A percentile compares a stretch with the other conserved stretches of the same genome.
Evolutionary conservation across 106 monocot genomes (phyloP).

Genomic region (Acorus calamus): DNA sequence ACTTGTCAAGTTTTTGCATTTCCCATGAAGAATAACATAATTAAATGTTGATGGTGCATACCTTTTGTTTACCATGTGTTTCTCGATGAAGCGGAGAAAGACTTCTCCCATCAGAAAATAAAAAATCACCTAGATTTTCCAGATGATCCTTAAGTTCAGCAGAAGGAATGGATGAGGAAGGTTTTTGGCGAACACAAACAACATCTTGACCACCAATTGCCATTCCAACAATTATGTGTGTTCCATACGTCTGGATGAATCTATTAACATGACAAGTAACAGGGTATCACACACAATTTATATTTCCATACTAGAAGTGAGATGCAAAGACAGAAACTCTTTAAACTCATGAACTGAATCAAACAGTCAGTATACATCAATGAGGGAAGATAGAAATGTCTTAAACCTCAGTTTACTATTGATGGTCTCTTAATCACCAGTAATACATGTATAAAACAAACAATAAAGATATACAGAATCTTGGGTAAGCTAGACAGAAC

Average conservation of each 20-base stretch:
- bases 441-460: too few relatives aligned
- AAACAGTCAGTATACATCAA: too few relatives aligned
- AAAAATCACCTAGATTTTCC: constrained; percentile 78
- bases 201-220: constrained; percentile 80
- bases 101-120: constrained; percentile 76
- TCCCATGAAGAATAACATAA: too few relatives aligned
- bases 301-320: neutral
- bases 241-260: constrained; percentile 86
- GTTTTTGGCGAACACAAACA: constrained; percentile 59
- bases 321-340: neutral
- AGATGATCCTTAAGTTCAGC: constrained; percentile 71
- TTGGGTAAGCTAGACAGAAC: too few relatives aligned
- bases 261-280: constrained; percentile 15
- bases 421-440: too few relatives aligned
- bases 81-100: constrained; percentile 57
- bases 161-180: constrained; percentile 48
- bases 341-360: too few relatives aligned
- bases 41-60: constrained; percentile 4
- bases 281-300: too few relatives aligned
- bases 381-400: too few relatives aligned
- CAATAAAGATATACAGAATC: too few relatives aligned
- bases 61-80: constrained; percentile 69
- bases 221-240: constrained; percentile 82
- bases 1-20: neutral
- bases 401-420: too few relatives aligned